These are phyloP conservation scores for Zygoascus bituminiphila DNA, from an alignment of 805 yeast species.

Conservation along the genomic window DNA sequence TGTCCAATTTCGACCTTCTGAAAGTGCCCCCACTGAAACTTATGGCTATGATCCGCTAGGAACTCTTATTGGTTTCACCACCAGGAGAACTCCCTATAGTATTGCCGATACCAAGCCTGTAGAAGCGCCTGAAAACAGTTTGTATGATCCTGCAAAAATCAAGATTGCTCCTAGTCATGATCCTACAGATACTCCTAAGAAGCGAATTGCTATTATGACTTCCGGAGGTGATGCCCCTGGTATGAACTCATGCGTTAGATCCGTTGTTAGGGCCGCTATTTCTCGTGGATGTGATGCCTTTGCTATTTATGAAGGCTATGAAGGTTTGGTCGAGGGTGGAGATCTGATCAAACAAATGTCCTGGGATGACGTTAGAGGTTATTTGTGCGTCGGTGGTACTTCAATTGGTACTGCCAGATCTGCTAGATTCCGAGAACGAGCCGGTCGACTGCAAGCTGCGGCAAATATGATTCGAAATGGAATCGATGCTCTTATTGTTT, in stretches of 20 bases:
- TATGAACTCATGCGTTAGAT: slow-evolving; percentile 94
- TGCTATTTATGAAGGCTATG: slow-evolving; percentile 91
- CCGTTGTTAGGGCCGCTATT: slow-evolving; percentile 90
- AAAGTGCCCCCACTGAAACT: slow-evolving; percentile 63
- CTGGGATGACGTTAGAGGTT: slow-evolving; percentile 96
- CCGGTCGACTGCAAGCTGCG: slow-evolving; percentile 78
- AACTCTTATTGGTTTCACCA: slow-evolving; percentile 69
- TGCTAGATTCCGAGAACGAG: slow-evolving; percentile 71
- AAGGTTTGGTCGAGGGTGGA: slow-evolving; percentile 87
- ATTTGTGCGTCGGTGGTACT: slow-evolving; percentile 89
- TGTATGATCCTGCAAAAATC: neutral
- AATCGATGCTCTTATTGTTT: slow-evolving; percentile 88
- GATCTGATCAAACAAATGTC: slow-evolving; percentile 63
- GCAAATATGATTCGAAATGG: slow-evolving; percentile 78
- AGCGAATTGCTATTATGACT: slow-evolving; percentile 89
- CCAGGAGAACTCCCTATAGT: slow-evolving; percentile 29
- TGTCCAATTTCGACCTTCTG: slow-evolving; percentile 39
- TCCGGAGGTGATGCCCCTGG: slow-evolving; percentile 99
- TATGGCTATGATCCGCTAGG: slow-evolving; percentile 82
- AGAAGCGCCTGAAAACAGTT: slow-evolving; percentile 2
- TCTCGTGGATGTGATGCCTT: slow-evolving; percentile 80
- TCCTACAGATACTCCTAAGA: slow-evolving; percentile 22
- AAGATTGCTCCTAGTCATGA: slow-evolving; percentile 2
- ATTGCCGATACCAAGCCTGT: slow-evolving; percentile 5
- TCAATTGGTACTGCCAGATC: slow-evolving; percentile 94